Base-by-base conservation (phyloP, 2,329 filamentous ascomycete genomes). In the Botrytis fragariae region DNA sequence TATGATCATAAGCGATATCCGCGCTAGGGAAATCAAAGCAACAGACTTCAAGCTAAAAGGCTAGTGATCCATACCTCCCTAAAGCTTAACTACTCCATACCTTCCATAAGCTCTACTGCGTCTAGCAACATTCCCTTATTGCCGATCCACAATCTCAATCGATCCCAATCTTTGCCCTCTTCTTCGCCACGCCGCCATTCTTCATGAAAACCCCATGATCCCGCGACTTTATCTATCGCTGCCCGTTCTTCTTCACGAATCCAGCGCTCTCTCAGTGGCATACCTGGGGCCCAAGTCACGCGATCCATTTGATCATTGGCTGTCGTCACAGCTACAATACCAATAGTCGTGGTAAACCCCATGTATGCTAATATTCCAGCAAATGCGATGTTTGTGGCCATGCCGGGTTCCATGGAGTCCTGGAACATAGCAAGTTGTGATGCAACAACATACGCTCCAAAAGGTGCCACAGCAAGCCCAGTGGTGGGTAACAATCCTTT, bases 281-380 rank as follows among this genome's bases (percentile, higher is more conserved):
- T 91, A 18, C 96, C 96, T 0, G 90, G 89, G 14, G 92, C 87
- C 96, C 96, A 99, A 3, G 93, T 95, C 8, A 98, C 94, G 32
- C 96, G 90, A 79, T 92, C 91, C 93, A 98, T 97, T 83, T 98
- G 94, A 81, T 98, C 95, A 82, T 98, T 98, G 74, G 91, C 87
- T 48, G 95, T 98, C 39, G 93, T 91, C 74, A 97, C 85, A 14
- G 95, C 94, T 54, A 98, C 89, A 60, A 96, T 84, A 4, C 95
- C 96, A 71, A 98, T 88, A 16, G 91, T 93, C 6, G 89, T 91
- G 7, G 94, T 94, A 76, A 94, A 93, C 32, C 90, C 88, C 60
- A 97, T 86, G 81, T 98, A 99, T 10, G 94, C 92, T 75, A 95
- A 84, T 68, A 96, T 92, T 20, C 93, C 95, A 0, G 88, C 89